phyloP scores from a whole-genome alignment of 306 rosid species.

The Trifolium subterraneum region DNA sequence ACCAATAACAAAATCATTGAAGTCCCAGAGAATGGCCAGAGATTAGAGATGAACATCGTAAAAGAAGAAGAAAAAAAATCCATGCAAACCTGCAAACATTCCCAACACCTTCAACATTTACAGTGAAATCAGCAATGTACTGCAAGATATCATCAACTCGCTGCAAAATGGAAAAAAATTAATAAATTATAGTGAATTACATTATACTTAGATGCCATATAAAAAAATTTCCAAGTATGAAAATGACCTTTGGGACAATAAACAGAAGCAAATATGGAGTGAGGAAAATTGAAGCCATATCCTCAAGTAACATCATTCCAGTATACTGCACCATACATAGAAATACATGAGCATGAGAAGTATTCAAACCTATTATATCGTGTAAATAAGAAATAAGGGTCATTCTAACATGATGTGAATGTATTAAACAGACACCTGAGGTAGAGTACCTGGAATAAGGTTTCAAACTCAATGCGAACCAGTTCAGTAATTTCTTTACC shows the following conservation, averaged over 20 bases:
- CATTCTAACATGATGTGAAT: constrained; percentile 33
- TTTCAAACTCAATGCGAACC: constrained; percentile 73
- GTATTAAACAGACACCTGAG: constrained; percentile 11
- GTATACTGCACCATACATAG: constrained; percentile 67
- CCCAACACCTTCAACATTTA: constrained; percentile 91
- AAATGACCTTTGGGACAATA: constrained; percentile 81
- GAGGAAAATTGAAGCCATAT: constrained; percentile 95
- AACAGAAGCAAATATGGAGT: constrained; percentile 89
- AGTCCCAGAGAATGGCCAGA: neutral
- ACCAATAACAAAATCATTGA: neutral
- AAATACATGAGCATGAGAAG: constrained; percentile 28
- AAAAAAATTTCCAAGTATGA: constrained; percentile 23
- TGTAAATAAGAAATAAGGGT: neutral
- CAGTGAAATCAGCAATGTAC: constrained; percentile 83
- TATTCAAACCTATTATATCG: constrained; percentile 25
- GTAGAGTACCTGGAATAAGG: constrained; percentile 80
- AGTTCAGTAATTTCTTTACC: constrained; percentile 77
- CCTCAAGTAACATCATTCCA: constrained; percentile 98
- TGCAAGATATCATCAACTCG: constrained; percentile 89
- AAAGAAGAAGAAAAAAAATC: constrained; percentile 12
- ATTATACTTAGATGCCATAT: constrained; percentile 6
- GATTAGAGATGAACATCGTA: neutral
- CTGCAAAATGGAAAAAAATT: constrained; percentile 54
- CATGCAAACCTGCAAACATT: constrained; percentile 89
- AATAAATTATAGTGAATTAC: constrained; percentile 29